Evolutionary conservation across 225 moss, liverwort and hornwort genomes (phyloP), one percentile per base, ranked within the genome.

Genomic region (Bryoerythrophyllum caledonicum): DNA sequence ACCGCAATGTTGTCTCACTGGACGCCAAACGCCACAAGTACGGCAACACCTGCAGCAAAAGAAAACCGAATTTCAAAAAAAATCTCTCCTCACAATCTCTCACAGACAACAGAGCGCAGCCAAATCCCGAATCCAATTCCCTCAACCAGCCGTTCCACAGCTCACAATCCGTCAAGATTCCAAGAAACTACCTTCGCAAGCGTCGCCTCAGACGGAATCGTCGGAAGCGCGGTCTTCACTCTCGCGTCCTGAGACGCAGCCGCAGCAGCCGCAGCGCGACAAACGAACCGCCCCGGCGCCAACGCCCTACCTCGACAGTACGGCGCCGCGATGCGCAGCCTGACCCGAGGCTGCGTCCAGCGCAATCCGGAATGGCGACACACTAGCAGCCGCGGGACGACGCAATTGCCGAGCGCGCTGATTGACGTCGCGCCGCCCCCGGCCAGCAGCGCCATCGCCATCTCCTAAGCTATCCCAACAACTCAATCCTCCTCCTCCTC

Each of bases 11-110:
- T 10, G 68, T 74, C 73, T 96, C 96, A 79, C 92, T 88, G 55
- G 92, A 90, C n/a, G 96, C 96, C 78, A 96, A 78, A 80, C 83
- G 83, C 96, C 96, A 96, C 70, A 96, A 89, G 78, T 92, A 96
- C 11, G 94, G 94, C 84, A 96, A 65, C 66, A 91, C 85, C 95
- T 96, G 83, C 80, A 80, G 64, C 25, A 11, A 67, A 56, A 35
- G 38, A 62, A 3, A 57, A 56, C 21, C 7, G 4, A 70, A 4
- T 55, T 74, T 57, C 7, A 44, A 41, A 64, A 74, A 2, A 16
- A 28, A 23, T 7, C 38, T 49, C 79, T 68, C 60, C 30, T 21
- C 48, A 70, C 65, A 43, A 54, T 21, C 37, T 67, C 51, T 49
- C n/a, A 11, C 1, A 38, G 27, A n/a, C n/a, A 37, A 53, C 16